Conservation (phyloP, 352 stramenopile species). For the Phytophthora sp. region DNA sequence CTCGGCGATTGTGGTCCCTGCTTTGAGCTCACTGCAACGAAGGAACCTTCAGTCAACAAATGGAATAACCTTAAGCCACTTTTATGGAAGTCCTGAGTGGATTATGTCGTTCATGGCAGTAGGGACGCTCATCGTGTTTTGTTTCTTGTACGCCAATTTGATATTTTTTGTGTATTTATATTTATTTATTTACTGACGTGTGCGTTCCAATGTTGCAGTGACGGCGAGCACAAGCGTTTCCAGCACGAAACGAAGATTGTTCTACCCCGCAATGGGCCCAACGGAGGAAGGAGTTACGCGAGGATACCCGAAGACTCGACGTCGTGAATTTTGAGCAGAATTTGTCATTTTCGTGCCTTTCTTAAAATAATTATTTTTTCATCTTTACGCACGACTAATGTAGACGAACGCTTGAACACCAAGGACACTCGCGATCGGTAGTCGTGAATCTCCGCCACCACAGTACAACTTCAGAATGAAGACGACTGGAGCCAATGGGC, state of each 20-base stretch:
- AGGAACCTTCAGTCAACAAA: conserved; percentile 41
- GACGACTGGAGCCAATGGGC: no score
- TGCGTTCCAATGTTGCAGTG: background rate
- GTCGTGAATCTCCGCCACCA: no score
- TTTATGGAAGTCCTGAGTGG: conserved; percentile 62
- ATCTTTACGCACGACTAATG: no score
- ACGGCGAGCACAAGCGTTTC: conserved; percentile 42
- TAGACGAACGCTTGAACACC: no score
- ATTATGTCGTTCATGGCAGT: conserved; percentile 52
- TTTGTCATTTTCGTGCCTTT: no score
- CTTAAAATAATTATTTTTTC: no score
- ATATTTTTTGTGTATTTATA: no score
- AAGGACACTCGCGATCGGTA: no score
- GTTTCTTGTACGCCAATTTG: conserved; percentile 51
- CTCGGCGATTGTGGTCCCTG: conserved; percentile 59
- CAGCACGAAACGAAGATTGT: conserved; percentile 40
- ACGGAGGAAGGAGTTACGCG: background rate
- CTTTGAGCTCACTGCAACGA: conserved; percentile 49
- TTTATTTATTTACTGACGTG: no score
- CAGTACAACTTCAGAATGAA: no score
- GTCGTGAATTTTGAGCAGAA: no score
- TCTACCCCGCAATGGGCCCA: background rate
- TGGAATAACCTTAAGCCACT: conserved; percentile 38
- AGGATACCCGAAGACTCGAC: no score
- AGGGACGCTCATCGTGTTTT: conserved; percentile 54